These are phyloP conservation scores for Achaetomiella virescens DNA, from an alignment of 495 filamentous ascomycete species.

Conservation along the genomic window DNA sequence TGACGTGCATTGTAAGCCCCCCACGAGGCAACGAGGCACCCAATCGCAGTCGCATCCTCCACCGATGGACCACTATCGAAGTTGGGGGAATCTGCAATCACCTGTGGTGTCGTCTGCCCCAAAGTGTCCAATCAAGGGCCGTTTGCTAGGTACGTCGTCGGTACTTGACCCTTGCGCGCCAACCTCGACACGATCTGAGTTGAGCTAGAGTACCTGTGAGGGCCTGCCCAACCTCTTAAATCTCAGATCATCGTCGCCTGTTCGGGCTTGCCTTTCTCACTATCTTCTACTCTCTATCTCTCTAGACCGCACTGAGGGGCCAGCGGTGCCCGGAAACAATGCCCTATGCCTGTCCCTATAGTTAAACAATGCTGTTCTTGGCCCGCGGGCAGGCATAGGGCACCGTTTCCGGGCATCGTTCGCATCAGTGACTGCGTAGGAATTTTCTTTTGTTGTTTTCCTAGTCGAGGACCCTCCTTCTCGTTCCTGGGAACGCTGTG, in stretches of 20 bases:
- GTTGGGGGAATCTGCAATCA: neutral
- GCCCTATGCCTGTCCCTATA: neutral
- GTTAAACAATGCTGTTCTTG: neutral
- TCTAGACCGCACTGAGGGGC: neutral
- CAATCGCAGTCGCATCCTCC: neutral
- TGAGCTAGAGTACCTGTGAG: neutral
- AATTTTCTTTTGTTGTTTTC: neutral
- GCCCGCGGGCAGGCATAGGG: neutral
- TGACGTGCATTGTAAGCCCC: neutral
- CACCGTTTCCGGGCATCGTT: neutral
- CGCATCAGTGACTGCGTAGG: neutral
- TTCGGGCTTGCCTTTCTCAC: neutral
- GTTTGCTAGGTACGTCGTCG: neutral
- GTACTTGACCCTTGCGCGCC: neutral
- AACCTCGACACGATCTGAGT: neutral
- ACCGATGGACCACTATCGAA: neutral
- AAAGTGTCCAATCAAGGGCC: neutral
- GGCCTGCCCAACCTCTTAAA: neutral
- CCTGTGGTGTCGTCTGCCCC: neutral
- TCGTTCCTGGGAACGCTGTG: neutral
- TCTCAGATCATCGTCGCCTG: neutral
- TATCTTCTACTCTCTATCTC: neutral
- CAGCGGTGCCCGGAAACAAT: neutral
- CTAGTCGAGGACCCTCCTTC: neutral
- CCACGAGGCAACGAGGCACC: neutral